Base-by-base conservation (phyloP, 83 land plant species). In the Diphasiastrum complanatum region DNA sequence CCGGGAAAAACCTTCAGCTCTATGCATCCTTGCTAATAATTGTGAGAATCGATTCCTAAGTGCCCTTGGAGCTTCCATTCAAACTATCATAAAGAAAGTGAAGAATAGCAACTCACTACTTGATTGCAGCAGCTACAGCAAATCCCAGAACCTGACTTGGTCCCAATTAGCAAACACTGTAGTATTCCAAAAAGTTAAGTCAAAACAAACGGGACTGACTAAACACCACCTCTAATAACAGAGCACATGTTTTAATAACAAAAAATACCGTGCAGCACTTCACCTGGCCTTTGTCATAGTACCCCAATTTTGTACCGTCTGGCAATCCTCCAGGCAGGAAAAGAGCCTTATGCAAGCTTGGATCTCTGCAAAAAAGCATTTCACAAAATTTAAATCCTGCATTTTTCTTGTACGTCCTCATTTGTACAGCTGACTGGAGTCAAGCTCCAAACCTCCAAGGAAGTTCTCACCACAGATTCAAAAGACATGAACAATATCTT, bases 261-360 rank as follows among this genome's bases (percentile, higher is more conserved):
- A 19, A 43, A 22, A 23, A 35, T 5, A 41, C 45, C 51, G 19
- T n/a, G 12, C n/a, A 22, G 45, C 12, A 2, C 29, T 16, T 41
- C 30, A 85, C 88, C 88, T 84, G 66, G 53, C 88, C 88, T 64
- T 78, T 62, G 23, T 60, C 69, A 75, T 75, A 87, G 43, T 87
- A 84, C 0, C 75, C 83, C 8, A 87, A 71, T 78, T 84, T 83
- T 30, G 80, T 87, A 56, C 89, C 93, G 71, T 87, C 85, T 22
- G 85, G 81, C 48, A 84, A 62, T 20, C 75, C 83, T 47, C 72
- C 78, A 18, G 82, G 75, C 60, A 75, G 71, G 61, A 87, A 87
- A 22, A 87, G 79, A 62, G 79, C 25, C 58, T 76, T 83, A 67
- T 86, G 91, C 80, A 86, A 56, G 52, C 74, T 37, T 45, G 68